Base-by-base conservation (phyloP, 208 protist genomes). In the Trypanosoma lewisi region DNA sequence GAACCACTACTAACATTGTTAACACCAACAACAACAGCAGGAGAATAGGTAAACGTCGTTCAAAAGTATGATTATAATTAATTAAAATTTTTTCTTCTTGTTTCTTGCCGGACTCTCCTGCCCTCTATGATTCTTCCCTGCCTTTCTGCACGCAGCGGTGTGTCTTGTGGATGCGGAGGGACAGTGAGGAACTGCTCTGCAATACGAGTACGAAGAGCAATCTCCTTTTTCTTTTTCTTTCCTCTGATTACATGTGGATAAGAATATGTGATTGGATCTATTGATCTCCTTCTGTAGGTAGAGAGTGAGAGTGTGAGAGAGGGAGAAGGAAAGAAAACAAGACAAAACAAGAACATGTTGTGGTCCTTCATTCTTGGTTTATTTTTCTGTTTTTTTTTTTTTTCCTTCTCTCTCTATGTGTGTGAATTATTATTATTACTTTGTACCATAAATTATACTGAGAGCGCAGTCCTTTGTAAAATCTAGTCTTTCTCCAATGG, bases 371-470 rank as follows among this genome's bases (percentile, higher is more conserved):
- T 44, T 44, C 2, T 12, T 44, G 6, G 17, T 53, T 51, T 48
- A 54, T 16, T 48, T 55, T 28, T 67, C 25, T 73, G 25, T 37
- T 61, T 63, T 8, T 70, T 48, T 28, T 34, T 63, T 17, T 70
- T 3, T 39, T 1, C 8, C 7, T n/a, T 21, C 7, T n/a, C 9
- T n/a, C 2, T 44, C 3, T 44, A 17, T 44, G 11, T 44, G 11
- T 44, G 11, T 44, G 11, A 14, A 39, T n/a, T n/a, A n/a, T n/a
- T n/a, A n/a, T n/a, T n/a, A n/a, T n/a, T n/a, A n/a, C n/a, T n/a
- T n/a, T n/a, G n/a, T n/a, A n/a, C n/a, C n/a, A n/a, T n/a, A n/a
- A n/a, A n/a, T n/a, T n/a, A n/a, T n/a, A n/a, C n/a, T n/a, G n/a
- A n/a, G n/a, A n/a, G n/a, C 34, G 34, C 34, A 39, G 34, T 11